Conservation (phyloP, 441 rosid species). For the Erysimum cheiri region DNA sequence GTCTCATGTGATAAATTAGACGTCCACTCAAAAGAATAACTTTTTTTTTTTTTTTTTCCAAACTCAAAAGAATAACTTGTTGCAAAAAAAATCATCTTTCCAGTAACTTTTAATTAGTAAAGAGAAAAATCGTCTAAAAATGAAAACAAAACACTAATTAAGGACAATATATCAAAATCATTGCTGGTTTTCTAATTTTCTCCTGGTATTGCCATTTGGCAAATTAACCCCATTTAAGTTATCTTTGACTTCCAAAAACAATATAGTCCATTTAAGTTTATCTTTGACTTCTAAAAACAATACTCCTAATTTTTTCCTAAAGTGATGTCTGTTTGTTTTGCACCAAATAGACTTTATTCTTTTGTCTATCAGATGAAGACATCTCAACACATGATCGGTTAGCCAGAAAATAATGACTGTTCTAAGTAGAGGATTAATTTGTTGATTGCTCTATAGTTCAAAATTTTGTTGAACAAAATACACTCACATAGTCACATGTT, state of each 20-base stretch:
- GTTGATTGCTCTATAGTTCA: neutral
- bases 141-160: neutral
- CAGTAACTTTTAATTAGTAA: no score
- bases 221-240: neutral
- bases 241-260: neutral
- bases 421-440: neutral
- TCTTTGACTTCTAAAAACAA: neutral
- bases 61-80: no score
- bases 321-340: neutral
- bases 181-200: neutral
- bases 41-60: no score
- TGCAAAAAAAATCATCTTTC: no score
- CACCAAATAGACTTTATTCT: neutral
- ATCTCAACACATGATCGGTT: conserved; percentile 1
- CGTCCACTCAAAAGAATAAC: no score
- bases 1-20: no score
- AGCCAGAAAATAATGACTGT: neutral
- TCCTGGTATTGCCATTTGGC: neutral
- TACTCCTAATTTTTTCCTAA: neutral
- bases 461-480: neutral
- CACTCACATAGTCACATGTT: no score
- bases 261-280: no score
- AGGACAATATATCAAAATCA: neutral
- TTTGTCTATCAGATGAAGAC: neutral
- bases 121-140: neutral